phyloP scores from a whole-genome alignment of 345 rosid genomes.

The Corchorus olitorius region DNA sequence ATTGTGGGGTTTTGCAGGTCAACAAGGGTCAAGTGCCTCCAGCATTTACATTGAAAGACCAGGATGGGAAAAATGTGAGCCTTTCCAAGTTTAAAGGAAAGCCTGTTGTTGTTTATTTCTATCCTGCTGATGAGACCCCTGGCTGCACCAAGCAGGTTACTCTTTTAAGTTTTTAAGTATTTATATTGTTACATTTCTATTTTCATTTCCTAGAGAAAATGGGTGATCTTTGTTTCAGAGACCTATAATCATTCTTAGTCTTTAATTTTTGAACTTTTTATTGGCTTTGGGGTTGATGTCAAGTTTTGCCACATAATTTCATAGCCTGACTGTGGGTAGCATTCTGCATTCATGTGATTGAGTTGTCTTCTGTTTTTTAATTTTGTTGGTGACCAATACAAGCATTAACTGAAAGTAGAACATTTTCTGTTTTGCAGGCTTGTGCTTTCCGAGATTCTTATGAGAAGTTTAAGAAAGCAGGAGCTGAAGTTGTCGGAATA shows the following conservation, averaged over 20 bases:
- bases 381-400: neutral
- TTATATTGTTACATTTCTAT: neutral
- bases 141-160: conserved; percentile 94
- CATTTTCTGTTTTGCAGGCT: conserved; percentile 59
- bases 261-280: too few relatives aligned
- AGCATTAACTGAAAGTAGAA: conserved; percentile 11
- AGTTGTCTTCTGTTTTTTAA: neutral
- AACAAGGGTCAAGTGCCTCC: conserved; percentile 78
- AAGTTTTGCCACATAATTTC: too few relatives aligned
- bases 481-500: conserved; percentile 91
- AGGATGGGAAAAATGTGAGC: conserved; percentile 77
- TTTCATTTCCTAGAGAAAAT: neutral
- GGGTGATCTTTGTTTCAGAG: neutral
- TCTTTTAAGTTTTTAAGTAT: neutral
- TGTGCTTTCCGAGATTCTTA: conserved; percentile 91
- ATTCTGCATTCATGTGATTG: too few relatives aligned
- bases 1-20: conserved; percentile 44
- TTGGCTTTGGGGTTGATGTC: too few relatives aligned
- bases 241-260: neutral
- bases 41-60: conserved; percentile 83
- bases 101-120: conserved; percentile 91
- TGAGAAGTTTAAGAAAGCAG: conserved; percentile 97
- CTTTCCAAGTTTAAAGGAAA: conserved; percentile 84
- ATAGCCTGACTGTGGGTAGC: too few relatives aligned
- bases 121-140: conserved; percentile 97